A percentile compares a stretch with the other conserved stretches of the same genome.
These are phyloP conservation scores for Termitomyces sp. DNA, from an alignment of 768 basidiomycete species.

Conservation along the genomic window DNA sequence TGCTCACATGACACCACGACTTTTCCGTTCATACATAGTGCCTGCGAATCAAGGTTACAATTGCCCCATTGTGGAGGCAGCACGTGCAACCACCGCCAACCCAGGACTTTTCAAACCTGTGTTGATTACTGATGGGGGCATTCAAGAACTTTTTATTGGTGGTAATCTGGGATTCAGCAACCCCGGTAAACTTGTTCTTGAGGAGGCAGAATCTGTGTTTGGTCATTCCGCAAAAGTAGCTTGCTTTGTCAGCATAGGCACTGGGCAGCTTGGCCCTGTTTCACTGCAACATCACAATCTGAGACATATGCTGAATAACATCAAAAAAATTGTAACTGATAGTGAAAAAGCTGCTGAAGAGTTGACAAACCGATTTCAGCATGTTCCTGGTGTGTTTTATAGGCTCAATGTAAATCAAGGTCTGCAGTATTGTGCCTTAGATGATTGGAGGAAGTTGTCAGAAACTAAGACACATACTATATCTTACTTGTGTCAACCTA, in stretches of 20 bases:
- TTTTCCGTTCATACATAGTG: neutral
- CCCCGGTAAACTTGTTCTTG: neutral
- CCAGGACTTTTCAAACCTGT: neutral
- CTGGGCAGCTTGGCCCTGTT: neutral
- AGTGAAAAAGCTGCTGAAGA: neutral
- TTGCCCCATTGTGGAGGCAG: neutral
- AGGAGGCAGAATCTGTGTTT: too few relatives aligned
- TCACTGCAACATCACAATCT: neutral
- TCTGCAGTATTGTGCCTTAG: neutral
- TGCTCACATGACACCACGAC: too few relatives aligned
- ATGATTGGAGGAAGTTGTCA: neutral
- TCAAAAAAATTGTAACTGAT: neutral
- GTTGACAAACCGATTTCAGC: neutral
- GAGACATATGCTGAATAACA: neutral
- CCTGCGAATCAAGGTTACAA: neutral
- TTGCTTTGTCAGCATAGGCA: neutral
- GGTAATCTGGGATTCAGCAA: neutral
- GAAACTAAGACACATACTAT: neutral
- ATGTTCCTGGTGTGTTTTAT: too few relatives aligned
- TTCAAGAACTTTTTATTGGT: neutral
- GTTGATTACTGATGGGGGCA: neutral
- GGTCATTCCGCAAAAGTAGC: neutral
- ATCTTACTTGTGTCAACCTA: neutral
- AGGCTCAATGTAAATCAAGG: neutral
- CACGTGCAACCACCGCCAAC: too few relatives aligned